These are phyloP conservation scores for Boletus rubroflammeus DNA, from an alignment of 768 basidiomycete species.

Conservation along the genomic window DNA sequence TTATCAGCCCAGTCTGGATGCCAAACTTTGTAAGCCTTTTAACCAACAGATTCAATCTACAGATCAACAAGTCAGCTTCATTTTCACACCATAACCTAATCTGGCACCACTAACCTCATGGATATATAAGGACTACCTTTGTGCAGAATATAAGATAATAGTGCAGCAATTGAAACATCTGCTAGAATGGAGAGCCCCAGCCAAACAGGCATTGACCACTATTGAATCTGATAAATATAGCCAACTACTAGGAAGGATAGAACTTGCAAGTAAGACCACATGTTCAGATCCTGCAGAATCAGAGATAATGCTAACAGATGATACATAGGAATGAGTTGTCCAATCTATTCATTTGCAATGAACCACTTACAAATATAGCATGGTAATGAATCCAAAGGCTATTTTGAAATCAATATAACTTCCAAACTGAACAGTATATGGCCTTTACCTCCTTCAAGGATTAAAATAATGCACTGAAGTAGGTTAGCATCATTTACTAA, in stretches of 20 bases:
- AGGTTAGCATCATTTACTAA: background rate
- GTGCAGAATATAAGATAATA: slow-evolving; percentile 15
- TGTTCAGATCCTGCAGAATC: background rate
- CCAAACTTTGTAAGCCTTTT: slow-evolving; percentile 16
- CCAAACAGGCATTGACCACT: slow-evolving; percentile 24
- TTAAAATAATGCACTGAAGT: slow-evolving; percentile 11
- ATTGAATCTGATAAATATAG: background rate
- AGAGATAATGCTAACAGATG: background rate
- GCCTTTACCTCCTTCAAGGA: slow-evolving; percentile 21
- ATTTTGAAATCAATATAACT: background rate
- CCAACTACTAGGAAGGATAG: background rate
- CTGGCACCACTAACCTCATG: slow-evolving; percentile 7
- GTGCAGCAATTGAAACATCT: slow-evolving; percentile 24
- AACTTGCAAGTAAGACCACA: slow-evolving; percentile 3
- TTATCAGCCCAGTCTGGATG: slow-evolving; percentile 28
- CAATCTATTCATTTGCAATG: background rate
- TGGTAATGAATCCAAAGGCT: slow-evolving; percentile 18
- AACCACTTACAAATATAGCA: slow-evolving; percentile 13
- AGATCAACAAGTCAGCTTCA: background rate
- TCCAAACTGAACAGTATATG: background rate
- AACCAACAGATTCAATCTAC: slow-evolving; percentile 17
- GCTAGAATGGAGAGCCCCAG: slow-evolving; percentile 18
- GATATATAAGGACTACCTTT: slow-evolving; percentile 3
- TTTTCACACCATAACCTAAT: background rate
- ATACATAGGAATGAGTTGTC: background rate